A percentile compares a stretch with the other conserved stretches of the same genome.
Conservation (phyloP, 768 basidiomycete species). For the Russula vinacea region DNA sequence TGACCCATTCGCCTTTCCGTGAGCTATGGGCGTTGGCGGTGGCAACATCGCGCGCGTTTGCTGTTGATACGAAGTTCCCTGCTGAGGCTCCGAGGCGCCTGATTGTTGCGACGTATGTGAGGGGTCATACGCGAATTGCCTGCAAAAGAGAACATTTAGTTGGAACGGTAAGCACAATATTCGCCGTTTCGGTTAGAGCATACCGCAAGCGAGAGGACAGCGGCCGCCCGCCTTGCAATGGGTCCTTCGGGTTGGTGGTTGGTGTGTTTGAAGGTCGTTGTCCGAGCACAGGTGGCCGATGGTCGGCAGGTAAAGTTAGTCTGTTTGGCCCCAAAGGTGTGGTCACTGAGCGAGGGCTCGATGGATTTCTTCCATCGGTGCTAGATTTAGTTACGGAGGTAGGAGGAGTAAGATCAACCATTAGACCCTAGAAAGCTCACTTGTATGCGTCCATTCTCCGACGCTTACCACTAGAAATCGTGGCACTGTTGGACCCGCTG, state of each 20-base stretch:
- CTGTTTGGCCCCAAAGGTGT: constrained; percentile 60
- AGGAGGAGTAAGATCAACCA: neutral
- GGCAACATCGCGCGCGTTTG: constrained; percentile 34
- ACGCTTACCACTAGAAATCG: constrained; percentile 66
- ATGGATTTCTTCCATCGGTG: constrained; percentile 32
- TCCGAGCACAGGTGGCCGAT: constrained; percentile 47
- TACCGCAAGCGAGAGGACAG: constrained; percentile 55
- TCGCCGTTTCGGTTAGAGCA: constrained; percentile 23
- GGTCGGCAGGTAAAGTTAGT: constrained; percentile 63
- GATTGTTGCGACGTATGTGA: constrained; percentile 45
- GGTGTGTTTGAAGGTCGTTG: constrained; percentile 30
- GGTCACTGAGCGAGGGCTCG: constrained; percentile 58
- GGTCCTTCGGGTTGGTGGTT: constrained; percentile 7
- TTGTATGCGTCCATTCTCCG: constrained; percentile 46
- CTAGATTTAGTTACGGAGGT: constrained; percentile 5
- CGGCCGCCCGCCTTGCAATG: constrained; percentile 40
- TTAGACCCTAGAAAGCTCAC: constrained; percentile 37
- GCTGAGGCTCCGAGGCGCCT: constrained; percentile 33
- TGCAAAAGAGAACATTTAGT: constrained; percentile 33
- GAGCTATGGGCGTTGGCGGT: constrained; percentile 33
- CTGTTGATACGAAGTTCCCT: constrained; percentile 30
- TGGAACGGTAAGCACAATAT: neutral
- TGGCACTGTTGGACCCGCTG: constrained; percentile 38
- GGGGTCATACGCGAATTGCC: constrained; percentile 65
- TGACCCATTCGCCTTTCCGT: constrained; percentile 1